Base-by-base conservation (phyloP, 164 flowering plant genomes). In the Magnolia officinalis region DNA sequence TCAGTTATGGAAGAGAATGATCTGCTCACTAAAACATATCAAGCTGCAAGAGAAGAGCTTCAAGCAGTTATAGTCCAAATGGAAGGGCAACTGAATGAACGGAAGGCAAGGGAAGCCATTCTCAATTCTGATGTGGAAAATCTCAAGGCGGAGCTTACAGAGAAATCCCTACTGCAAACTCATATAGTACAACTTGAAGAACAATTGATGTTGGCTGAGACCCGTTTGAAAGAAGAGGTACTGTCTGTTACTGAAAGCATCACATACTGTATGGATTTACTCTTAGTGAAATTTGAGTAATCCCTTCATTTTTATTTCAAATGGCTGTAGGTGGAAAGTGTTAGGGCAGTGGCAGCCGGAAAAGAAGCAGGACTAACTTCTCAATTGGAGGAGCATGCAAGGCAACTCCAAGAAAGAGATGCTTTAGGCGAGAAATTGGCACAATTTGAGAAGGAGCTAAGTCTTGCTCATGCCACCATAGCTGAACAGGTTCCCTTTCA, bases 1-100 rank as follows among this genome's bases (percentile, higher is more conserved):
- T 85, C 94, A 70, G 75, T 88, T 8, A 78, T 85, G 88, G 97
- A 92, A 82, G 98, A 96, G 82, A 94, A 92, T 74, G 83, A 79
- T 74, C 73, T 78, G 68, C 89, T 92, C 71, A 87, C 78, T 77
- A 90, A 88, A 80, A 80, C 90, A 66, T 75, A 87, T 81, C 85
- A 87, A 78, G 84, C 77, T 75, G 70, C 87, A 19, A 89, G 83
- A 78, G 87, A 86, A 65, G 98, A 94, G 82, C 90, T 91, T 74
- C 88, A 91, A 77, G 78, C 85, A 19, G 71, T 87, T 63, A 86
- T 87, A 63, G 2, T 23, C 69, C 87, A 88, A 81, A 83, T 89
- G 75, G 90, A 93, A 88, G 89, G 71, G 58, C 84, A 92, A 67
- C 37, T 90, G 74, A 85, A 82, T 77, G 89, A 88, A 73, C 83